Evolutionary conservation across 2,329 filamentous ascomycete species (phyloP), one percentile per base, ranked within the genome.

Genomic region (Aplosporella prunicola): DNA sequence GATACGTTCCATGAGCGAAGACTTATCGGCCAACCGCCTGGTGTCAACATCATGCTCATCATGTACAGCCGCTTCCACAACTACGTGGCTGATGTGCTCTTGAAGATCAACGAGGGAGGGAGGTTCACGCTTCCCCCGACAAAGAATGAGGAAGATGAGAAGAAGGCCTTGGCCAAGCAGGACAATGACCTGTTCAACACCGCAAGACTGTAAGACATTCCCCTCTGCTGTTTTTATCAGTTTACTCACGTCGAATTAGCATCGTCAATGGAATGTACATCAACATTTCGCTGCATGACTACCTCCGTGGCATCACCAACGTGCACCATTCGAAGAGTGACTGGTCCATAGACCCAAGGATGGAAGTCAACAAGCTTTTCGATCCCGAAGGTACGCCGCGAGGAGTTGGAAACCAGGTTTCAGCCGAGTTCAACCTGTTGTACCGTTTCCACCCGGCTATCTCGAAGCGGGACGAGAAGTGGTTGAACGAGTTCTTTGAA

Each of bases 341-440:
- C 27, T 68, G 62, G 60, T 59, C 62, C 31, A 49, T 68, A 22
- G 58, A 68, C 43, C 64, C 64, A 8, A 56, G 64, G 4, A 50
- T 58, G 7, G 54, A 59, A 3, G 60, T 63, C 22, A 32, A 36
- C 16, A 29, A 35, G 10, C 36, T 36, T 10, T 42, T 41, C 18
- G 40, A 42, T 26, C 13, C 26, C 20, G 51, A 58, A 13, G 57
- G 57, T 6, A 52, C 59, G 14, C 54, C 60, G 2, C 50, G 60
- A 17, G 68, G 61, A 3, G 58, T 61, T 6, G 69, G 69, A 8
- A 72, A 72, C 44, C 68, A 71, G 42, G 64, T 69, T 27, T 63
- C 62, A 3, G 62, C 63, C 20, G 69, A 72, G 45, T 74, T 74
- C 51, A 72, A 72, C 44, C 51, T 73, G 18, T 56, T 72, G 7